A percentile compares a stretch with the other conserved stretches of the same genome.
Conservation (phyloP, 495 filamentous ascomycete species). For the Saxophila tyrrhenica region DNA sequence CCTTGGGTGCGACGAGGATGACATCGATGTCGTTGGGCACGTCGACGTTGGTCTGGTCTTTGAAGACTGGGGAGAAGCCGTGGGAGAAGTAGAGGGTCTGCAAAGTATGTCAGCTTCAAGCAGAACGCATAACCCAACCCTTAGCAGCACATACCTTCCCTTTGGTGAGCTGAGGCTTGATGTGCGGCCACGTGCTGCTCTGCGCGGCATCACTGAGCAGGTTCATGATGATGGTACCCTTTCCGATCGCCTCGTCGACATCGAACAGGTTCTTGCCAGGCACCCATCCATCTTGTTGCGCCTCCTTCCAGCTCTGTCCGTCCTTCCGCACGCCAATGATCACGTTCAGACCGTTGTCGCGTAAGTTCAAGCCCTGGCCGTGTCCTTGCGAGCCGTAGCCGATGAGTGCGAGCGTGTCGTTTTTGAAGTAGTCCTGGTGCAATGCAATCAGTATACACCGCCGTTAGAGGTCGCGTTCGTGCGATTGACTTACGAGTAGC, state of each 20-base stretch:
- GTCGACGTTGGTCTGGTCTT: slow-evolving; percentile 97
- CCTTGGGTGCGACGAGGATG: slow-evolving; percentile 98
- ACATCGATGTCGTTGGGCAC: slow-evolving; percentile 92
- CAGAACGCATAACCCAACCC: neutral
- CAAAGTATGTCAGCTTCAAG: neutral
- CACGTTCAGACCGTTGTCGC: slow-evolving; percentile 97
- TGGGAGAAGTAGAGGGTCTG: slow-evolving; percentile 99
- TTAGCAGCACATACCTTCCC: slow-evolving; percentile 57
- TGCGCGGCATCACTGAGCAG: slow-evolving; percentile 94
- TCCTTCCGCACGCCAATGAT: slow-evolving; percentile 98
- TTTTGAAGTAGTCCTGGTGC: slow-evolving; percentile 90
- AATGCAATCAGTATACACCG: neutral
- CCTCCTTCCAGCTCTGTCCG: slow-evolving; percentile 96
- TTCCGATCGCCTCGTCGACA: slow-evolving; percentile 84
- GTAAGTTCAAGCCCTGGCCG: slow-evolving; percentile 96
- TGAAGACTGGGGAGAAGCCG: slow-evolving; percentile 99
- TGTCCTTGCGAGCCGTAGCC: slow-evolving; percentile 98
- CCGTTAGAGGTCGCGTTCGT: neutral
- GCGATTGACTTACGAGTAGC: slow-evolving; percentile 57
- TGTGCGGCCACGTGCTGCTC: slow-evolving; percentile 92
- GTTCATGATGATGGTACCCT: slow-evolving; percentile 97
- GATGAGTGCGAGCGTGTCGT: slow-evolving; percentile 97
- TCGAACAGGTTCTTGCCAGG: slow-evolving; percentile 98
- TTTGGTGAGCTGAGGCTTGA: slow-evolving; percentile 97
- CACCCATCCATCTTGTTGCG: slow-evolving; percentile 92